Evolutionary conservation across 208 protist genomes (phyloP).

Genomic region (Porcisia hertigi): DNA sequence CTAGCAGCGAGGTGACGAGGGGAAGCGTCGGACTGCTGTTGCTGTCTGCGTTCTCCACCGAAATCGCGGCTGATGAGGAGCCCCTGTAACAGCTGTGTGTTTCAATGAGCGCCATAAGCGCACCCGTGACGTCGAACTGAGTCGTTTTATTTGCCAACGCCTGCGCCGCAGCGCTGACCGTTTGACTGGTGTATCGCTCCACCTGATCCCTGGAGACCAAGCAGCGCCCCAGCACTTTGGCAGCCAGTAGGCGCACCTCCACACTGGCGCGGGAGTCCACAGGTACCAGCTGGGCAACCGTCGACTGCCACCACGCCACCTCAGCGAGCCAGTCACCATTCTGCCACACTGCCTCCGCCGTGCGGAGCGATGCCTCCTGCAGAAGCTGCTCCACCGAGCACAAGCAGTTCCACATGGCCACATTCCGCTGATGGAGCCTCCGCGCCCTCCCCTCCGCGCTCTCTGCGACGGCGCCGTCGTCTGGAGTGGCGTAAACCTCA

Average conservation of each 20-base stretch:
- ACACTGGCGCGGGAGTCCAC: slow-evolving; percentile 8
- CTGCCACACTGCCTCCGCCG: slow-evolving; percentile 21
- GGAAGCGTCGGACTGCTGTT: slow-evolving; percentile 33
- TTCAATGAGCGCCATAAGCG: slow-evolving; percentile 32
- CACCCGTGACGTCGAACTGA: slow-evolving; percentile 20
- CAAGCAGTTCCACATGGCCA: slow-evolving; percentile 27
- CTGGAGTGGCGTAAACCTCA: slow-evolving; percentile 8
- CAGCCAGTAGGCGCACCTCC: slow-evolving; percentile 41
- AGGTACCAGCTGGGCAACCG: slow-evolving; percentile 13
- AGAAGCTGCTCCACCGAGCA: slow-evolving; percentile 24
- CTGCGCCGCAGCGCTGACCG: slow-evolving; percentile 17
- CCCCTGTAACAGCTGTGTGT: slow-evolving; percentile 25
- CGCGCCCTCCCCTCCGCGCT: slow-evolving; percentile 17
- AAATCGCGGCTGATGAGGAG: not conserved
- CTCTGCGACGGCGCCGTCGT: not conserved
- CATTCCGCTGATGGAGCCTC: slow-evolving; percentile 10
- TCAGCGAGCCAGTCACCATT: slow-evolving; percentile 20
- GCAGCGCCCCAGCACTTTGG: slow-evolving; percentile 33
- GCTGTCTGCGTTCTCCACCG: not conserved
- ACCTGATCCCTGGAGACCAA: slow-evolving; percentile 23
- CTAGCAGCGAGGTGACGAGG: slow-evolving; percentile 59
- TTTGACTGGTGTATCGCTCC: slow-evolving; percentile 37
- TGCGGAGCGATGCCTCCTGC: slow-evolving; percentile 12
- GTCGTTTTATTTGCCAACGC: slow-evolving; percentile 4
- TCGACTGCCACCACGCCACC: slow-evolving; percentile 18